phyloP scores from a whole-genome alignment of 169 alveolate species.

The Babesia gibsoni region DNA sequence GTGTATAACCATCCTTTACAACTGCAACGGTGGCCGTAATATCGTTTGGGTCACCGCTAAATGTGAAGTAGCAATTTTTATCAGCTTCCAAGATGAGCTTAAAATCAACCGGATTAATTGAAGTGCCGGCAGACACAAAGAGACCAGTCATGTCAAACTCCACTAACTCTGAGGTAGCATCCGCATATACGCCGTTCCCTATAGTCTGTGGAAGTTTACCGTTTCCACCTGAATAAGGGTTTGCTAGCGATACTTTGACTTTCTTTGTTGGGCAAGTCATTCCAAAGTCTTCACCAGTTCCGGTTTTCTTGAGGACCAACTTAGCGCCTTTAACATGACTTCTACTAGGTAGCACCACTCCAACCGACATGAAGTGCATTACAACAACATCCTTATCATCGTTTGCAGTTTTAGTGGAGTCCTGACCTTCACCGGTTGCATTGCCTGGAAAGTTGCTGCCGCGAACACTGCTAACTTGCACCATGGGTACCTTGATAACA shows the following conservation, averaged over 20 bases:
- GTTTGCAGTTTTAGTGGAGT: constrained; percentile 1
- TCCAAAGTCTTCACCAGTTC: constrained; percentile 26
- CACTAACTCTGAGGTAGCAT: background rate
- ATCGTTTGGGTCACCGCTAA: background rate
- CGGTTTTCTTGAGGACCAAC: constrained; percentile 10
- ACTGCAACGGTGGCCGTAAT: constrained; percentile 10
- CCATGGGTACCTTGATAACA: background rate
- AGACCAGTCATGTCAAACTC: constrained; percentile 16
- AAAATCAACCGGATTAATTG: constrained; percentile 18
- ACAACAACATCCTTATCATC: constrained; percentile 26
- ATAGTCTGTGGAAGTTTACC: background rate
- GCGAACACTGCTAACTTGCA: constrained; percentile 1
- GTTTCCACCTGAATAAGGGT: constrained; percentile 1
- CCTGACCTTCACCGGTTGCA: constrained; percentile 39
- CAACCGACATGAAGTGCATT: constrained; percentile 34
- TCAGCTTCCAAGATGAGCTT: constrained; percentile 54
- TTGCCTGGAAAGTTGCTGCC: background rate
- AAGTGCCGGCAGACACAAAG: constrained; percentile 1
- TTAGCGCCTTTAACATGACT: constrained; percentile 21
- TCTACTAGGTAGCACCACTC: background rate
- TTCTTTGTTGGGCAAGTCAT: constrained; percentile 34
- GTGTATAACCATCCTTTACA: background rate
- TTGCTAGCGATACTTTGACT: constrained; percentile 7
- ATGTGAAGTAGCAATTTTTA: constrained; percentile 40
- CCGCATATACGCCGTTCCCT: background rate